Evolutionary conservation across 2,329 filamentous ascomycete species (phyloP).

Genomic region (Neonectria punicea): DNA sequence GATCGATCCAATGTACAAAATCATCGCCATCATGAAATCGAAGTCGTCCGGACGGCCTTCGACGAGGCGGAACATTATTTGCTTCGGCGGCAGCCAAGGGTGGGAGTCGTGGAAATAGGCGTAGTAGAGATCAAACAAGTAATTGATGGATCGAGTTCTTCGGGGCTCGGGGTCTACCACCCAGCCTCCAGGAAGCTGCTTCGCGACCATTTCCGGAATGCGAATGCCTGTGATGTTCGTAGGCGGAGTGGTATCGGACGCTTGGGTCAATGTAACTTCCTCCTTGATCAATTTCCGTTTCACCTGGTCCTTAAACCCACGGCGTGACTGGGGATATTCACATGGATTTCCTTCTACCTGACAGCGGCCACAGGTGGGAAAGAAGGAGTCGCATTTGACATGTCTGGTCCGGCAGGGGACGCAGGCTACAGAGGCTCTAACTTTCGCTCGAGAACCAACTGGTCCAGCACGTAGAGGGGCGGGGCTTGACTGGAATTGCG

Average conservation of each 20-base stretch:
- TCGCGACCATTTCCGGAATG: constrained; percentile 6
- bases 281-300: constrained; percentile 28
- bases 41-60: constrained; percentile 15
- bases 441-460: constrained; percentile 25
- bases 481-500: constrained; percentile 5
- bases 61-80: constrained; percentile 18
- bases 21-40: constrained; percentile 21
- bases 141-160: constrained; percentile 1
- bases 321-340: constrained; percentile 34
- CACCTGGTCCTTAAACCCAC: constrained; percentile 32
- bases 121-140: constrained; percentile 38
- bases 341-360: constrained; percentile 27
- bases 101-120: constrained; percentile 37
- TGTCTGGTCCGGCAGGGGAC: constrained; percentile 37
- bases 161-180: neutral
- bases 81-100: constrained; percentile 37
- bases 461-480: constrained; percentile 25
- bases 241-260: constrained; percentile 23
- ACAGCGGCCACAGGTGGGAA: constrained; percentile 36
- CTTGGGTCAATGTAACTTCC: neutral
- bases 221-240: constrained; percentile 14
- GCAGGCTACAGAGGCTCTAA: constrained; percentile 38
- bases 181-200: constrained; percentile 25
- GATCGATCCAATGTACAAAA: constrained; percentile 37
- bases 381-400: constrained; percentile 33